These are phyloP conservation scores for Multifurca ochricompacta DNA, from an alignment of 768 basidiomycete genomes.

Conservation along the genomic window DNA sequence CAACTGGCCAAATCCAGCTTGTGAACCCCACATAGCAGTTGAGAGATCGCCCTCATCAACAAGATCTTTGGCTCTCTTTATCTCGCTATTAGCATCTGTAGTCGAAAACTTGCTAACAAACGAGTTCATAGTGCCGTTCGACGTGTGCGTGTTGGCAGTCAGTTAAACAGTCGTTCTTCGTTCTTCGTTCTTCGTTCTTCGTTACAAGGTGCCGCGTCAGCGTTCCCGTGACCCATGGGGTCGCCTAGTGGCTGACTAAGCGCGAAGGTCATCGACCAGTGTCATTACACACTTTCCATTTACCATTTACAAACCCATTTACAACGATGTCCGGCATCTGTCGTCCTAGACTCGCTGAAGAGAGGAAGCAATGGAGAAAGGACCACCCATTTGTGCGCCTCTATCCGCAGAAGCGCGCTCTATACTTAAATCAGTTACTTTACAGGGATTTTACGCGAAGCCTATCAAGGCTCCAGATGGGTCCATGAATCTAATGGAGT, in stretches of 20 bases:
- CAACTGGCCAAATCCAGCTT: slow-evolving; percentile 73
- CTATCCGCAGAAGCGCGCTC: neutral
- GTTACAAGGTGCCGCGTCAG: too few relatives aligned
- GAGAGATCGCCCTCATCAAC: slow-evolving; percentile 58
- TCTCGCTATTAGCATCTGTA: slow-evolving; percentile 42
- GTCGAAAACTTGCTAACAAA: slow-evolving; percentile 59
- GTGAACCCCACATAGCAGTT: slow-evolving; percentile 74
- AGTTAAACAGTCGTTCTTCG: too few relatives aligned
- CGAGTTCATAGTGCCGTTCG: slow-evolving; percentile 52
- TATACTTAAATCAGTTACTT: neutral
- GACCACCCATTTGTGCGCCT: slow-evolving; percentile 93
- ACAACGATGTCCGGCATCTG: slow-evolving; percentile 81
- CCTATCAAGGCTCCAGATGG: slow-evolving; percentile 87
- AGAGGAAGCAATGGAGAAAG: slow-evolving; percentile 98
- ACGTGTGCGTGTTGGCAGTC: too few relatives aligned
- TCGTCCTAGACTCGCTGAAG: slow-evolving; percentile 86
- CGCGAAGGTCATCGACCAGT: too few relatives aligned
- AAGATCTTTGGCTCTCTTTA: slow-evolving; percentile 40
- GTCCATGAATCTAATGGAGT: slow-evolving; percentile 92
- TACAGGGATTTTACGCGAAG: slow-evolving; percentile 93
- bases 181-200: too few relatives aligned
- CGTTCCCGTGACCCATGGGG: too few relatives aligned
- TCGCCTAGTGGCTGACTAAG: neutral
- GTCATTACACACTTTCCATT: too few relatives aligned
- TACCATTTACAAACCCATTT: neutral